Percentiles rank a stretch among this genome's conserved stretches.
phyloP scores from a whole-genome alignment of 495 filamentous ascomycete genomes.

The Penicillium diatomitis region DNA sequence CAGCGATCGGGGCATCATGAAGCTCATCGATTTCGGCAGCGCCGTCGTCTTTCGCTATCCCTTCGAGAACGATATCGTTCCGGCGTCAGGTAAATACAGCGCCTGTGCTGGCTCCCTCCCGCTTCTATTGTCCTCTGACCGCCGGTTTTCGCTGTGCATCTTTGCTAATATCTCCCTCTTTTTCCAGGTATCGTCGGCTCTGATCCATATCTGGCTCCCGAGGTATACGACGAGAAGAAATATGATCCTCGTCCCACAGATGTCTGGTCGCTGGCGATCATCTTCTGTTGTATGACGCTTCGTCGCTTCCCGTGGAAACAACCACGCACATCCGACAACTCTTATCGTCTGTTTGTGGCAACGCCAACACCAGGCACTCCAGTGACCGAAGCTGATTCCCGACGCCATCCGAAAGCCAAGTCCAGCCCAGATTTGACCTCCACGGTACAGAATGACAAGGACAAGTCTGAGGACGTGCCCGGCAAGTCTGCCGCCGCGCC shows the following conservation, averaged over 20 bases:
- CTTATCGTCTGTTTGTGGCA: constrained; percentile 84
- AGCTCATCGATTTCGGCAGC: constrained; percentile 98
- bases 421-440: constrained; percentile 29
- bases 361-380: constrained; percentile 50
- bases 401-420: constrained; percentile 27
- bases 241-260: constrained; percentile 93
- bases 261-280: constrained; percentile 97
- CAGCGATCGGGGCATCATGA: constrained; percentile 96
- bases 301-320: constrained; percentile 96
- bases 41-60: constrained; percentile 95
- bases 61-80: constrained; percentile 86
- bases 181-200: constrained; percentile 84
- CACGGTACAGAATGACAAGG: constrained; percentile 19
- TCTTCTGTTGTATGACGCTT: constrained; percentile 98
- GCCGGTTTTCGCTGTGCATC: too few relatives aligned
- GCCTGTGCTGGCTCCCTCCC: too few relatives aligned
- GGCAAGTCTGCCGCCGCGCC: constrained; percentile 5
- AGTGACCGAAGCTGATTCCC: constrained; percentile 36
- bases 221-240: constrained; percentile 89
- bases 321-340: constrained; percentile 84
- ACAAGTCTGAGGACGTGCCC: neutral
- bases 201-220: constrained; percentile 92
- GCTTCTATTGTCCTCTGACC: too few relatives aligned
- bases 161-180: too few relatives aligned
- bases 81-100: constrained; percentile 58